A percentile compares a stretch with the other conserved stretches of the same genome.
Evolutionary conservation across 2,329 filamentous ascomycete genomes (phyloP).

Genomic region (Sporothrix brasiliensis): DNA sequence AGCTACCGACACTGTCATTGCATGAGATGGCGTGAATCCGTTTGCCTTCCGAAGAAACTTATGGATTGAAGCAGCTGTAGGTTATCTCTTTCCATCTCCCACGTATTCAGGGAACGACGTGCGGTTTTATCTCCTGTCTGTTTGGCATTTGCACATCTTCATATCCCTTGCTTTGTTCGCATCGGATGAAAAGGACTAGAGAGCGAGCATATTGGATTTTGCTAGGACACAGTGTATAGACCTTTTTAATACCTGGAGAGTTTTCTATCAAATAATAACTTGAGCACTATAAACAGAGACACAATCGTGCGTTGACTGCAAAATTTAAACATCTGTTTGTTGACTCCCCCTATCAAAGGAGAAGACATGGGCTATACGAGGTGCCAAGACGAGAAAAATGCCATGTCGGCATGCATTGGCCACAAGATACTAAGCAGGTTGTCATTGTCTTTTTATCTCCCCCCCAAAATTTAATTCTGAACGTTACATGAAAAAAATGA

Average conservation of each 20-base stretch:
- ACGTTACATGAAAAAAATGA: too few relatives aligned
- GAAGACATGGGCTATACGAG: background rate
- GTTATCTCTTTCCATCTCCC: background rate
- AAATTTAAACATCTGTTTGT: background rate
- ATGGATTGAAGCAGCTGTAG: background rate
- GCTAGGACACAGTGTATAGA: background rate
- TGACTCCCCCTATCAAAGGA: background rate
- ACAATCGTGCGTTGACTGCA: background rate
- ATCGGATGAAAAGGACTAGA: conserved; percentile 15
- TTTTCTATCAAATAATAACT: background rate
- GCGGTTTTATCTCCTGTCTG: background rate
- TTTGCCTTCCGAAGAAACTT: background rate
- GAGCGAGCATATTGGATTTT: background rate
- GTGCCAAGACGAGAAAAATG: conserved; percentile 2
- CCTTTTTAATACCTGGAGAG: background rate
- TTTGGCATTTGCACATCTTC: background rate
- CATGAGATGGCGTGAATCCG: conserved; percentile 3
- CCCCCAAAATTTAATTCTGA: too few relatives aligned
- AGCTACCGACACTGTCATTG: background rate
- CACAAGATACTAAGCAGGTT: background rate
- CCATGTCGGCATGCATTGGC: background rate
- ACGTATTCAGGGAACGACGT: background rate
- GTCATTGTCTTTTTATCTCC: background rate
- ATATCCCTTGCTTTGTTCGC: background rate
- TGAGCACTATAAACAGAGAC: conserved; percentile 11